phyloP scores from a whole-genome alignment of 2,329 filamentous ascomycete genomes.

The Didymella pinodella region DNA sequence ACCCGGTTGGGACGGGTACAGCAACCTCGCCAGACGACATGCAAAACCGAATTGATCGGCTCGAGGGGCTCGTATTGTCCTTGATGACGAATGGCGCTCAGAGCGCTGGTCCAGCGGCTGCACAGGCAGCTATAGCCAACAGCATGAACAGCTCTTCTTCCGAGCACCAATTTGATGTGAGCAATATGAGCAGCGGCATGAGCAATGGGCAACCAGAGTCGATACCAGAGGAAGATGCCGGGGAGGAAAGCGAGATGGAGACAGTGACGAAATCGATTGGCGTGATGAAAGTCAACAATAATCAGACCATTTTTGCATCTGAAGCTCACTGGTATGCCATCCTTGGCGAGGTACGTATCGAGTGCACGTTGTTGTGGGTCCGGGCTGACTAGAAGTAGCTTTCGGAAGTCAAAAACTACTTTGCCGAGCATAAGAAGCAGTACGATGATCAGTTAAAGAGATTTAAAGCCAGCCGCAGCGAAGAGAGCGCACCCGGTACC shows the following conservation, averaged over 20 bases:
- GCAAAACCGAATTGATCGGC: slow-evolving; percentile 96
- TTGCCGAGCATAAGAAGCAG: slow-evolving; percentile 84
- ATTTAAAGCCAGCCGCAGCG: slow-evolving; percentile 71
- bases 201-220: slow-evolving; percentile 63
- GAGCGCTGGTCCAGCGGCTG: slow-evolving; percentile 65
- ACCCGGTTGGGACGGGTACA: slow-evolving; percentile 60
- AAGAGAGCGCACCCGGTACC: slow-evolving; percentile 67
- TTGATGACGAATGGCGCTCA: slow-evolving; percentile 89
- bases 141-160: slow-evolving; percentile 52
- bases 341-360: slow-evolving; percentile 55
- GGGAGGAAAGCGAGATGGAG: slow-evolving; percentile 69
- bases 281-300: slow-evolving; percentile 62
- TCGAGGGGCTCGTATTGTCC: slow-evolving; percentile 90
- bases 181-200: slow-evolving; percentile 64
- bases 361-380: not conserved
- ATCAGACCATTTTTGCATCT: slow-evolving; percentile 58
- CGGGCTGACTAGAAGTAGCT: slow-evolving; percentile 62
- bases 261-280: slow-evolving; percentile 60
- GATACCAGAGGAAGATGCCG: slow-evolving; percentile 60
- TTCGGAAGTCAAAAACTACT: slow-evolving; percentile 92
- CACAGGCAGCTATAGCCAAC: slow-evolving; percentile 64
- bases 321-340: slow-evolving; percentile 63
- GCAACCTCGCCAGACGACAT: slow-evolving; percentile 85
- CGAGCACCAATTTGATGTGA: slow-evolving; percentile 59
- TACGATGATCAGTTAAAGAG: slow-evolving; percentile 81